Base-by-base conservation (phyloP, 352 stramenopile species). In the Blastocystis sp. region DNA sequence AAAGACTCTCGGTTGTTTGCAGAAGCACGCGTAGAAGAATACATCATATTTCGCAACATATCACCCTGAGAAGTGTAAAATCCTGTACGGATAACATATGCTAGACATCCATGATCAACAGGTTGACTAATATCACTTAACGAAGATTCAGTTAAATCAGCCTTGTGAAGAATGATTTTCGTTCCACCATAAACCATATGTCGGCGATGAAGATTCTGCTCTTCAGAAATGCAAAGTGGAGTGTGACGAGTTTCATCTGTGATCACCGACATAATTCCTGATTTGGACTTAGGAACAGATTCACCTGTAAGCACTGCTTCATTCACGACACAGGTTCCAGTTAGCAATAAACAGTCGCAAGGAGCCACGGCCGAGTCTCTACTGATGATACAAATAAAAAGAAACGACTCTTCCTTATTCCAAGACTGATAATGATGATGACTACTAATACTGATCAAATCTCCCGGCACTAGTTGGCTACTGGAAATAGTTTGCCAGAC, bases 271-370 rank as follows among this genome's bases (percentile, higher is more conserved):
- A 92, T 91, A 75, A 97, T 94, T 13, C 92, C 92, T 89, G 98
- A 95, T 90, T 99, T 99, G 91, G 98, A 95, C 91, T 99, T 96
- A 11, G 97, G 96, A 43, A 98, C 94, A 87, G 94, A 98, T 91
- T 99, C 97, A 55, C 97, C 97, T 0, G 97, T 99, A 50, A 99
- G 91, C 73, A 98, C 98, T 20, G 97, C 96, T 92, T 99, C 97
- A 91, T 99, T 98, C 18, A 98, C 95, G 11, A 99, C 95, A 59
- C 94, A 95, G 34, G 93, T 94, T 11, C 97, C 97, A 63, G 94
- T 92, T 45, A 99, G 87, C 39, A 99, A 92, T 75, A 99, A 91
- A 47, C 96, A 93, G 92, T 99, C 97, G 70, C 95, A 98, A 9
- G 97, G 96, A 34, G 98, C 93, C 64, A 93, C 93, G 56, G 92